Percentiles rank a stretch among this genome's conserved stretches.
Conservation (phyloP, 2,329 filamentous ascomycete genomes). For the Alternaria tenuissima region DNA sequence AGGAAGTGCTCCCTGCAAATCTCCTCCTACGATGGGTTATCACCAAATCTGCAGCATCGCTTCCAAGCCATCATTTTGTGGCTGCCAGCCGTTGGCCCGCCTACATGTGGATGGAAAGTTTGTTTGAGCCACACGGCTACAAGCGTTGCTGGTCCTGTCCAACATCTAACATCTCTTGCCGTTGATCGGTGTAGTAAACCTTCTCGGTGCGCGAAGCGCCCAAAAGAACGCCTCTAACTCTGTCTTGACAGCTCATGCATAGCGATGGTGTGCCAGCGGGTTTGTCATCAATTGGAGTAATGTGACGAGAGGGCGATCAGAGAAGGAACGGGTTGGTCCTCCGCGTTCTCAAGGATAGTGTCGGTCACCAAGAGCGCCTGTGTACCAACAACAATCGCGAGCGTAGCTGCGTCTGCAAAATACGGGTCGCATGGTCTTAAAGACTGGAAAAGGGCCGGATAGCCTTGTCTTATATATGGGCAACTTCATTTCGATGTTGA, state of each 20-base stretch:
- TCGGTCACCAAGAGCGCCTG: background rate
- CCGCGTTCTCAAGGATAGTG: background rate
- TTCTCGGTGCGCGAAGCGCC: conserved; percentile 7
- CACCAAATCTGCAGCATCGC: conserved; percentile 3
- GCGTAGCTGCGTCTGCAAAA: background rate
- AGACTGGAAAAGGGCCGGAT: background rate
- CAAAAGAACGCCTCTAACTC: conserved; percentile 1
- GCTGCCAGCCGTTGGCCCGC: conserved; percentile 8
- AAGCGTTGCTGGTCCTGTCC: conserved; percentile 6
- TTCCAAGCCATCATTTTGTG: conserved; percentile 4
- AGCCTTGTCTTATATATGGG: background rate
- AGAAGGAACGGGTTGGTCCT: background rate
- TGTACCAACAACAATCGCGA: background rate
- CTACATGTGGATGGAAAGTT: conserved; percentile 1
- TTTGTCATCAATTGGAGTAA: background rate
- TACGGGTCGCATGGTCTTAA: background rate
- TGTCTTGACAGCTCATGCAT: conserved; percentile 7
- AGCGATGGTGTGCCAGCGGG: background rate
- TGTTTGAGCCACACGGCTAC: conserved; percentile 5
- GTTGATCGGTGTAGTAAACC: conserved; percentile 11
- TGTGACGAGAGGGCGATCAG: conserved; percentile 2
- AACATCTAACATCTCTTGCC: conserved; percentile 7
- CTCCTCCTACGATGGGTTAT: conserved; percentile 1
- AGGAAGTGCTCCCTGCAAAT: background rate
- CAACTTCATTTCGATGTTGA: background rate